phyloP scores from a whole-genome alignment of 202 grass and related monocot species.

The Elaeis oleifera region DNA sequence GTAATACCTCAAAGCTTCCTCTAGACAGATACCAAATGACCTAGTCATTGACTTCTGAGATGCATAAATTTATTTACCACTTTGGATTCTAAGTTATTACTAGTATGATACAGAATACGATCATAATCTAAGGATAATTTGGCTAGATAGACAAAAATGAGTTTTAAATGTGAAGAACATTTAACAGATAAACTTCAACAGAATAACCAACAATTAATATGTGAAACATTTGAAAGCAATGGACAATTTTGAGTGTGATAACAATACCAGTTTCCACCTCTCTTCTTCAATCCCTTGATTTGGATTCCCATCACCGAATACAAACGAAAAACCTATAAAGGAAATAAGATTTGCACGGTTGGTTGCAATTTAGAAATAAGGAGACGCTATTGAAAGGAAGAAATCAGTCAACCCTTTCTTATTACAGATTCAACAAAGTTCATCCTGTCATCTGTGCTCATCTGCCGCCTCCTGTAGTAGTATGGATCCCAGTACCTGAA shows the following conservation, averaged over 20 bases:
- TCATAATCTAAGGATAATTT: no score
- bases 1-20: no score
- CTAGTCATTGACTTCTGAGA: no score
- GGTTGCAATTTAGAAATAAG: slow-evolving; percentile 15
- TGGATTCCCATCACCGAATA: slow-evolving; percentile 96
- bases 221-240: no score
- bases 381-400: slow-evolving; percentile 31
- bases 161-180: slow-evolving; percentile 11
- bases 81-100: no score
- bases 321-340: slow-evolving; percentile 88
- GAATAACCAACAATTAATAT: no score
- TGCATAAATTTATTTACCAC: no score
- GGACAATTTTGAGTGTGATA: not conserved
- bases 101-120: no score
- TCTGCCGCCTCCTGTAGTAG: slow-evolving; percentile 70
- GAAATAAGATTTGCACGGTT: slow-evolving; percentile 33
- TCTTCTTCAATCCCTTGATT: slow-evolving; percentile 95
- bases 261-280: slow-evolving; percentile 84
- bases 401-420: slow-evolving; percentile 78
- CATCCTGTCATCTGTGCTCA: slow-evolving; percentile 55
- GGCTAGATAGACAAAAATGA: not conserved
- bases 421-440: slow-evolving; percentile 99
- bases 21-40: no score
- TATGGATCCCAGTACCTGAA: slow-evolving; percentile 79
- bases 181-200: no score